phyloP scores from a whole-genome alignment of 75 land plant species.

The Sequoiadendron giganteum region DNA sequence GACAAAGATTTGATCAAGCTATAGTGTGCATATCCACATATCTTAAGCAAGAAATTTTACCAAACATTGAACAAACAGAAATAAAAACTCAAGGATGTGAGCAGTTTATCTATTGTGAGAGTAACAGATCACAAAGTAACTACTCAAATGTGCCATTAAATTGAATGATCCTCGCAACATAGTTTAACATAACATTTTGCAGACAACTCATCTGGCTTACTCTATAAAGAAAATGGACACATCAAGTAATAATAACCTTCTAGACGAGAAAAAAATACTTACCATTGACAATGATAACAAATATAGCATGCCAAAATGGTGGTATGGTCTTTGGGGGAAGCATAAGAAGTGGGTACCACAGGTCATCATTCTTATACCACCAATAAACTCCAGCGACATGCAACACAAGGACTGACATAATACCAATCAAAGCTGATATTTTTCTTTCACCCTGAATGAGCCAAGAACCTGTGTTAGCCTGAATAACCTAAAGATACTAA shows the following conservation, averaged over 20 bases:
- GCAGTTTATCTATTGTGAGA: neutral
- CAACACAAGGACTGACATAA: slow-evolving; percentile 17
- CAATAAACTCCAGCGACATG: slow-evolving; percentile 41
- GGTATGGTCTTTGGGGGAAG: slow-evolving; percentile 43
- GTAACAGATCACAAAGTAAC: neutral
- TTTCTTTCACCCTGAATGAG: slow-evolving; percentile 39
- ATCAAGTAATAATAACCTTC: neutral
- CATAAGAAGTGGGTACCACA: slow-evolving; percentile 37
- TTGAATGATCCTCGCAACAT: neutral
- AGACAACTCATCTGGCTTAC: neutral
- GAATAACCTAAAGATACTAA: neutral
- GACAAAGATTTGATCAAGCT: slow-evolving; percentile 2
- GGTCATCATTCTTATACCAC: slow-evolving; percentile 39
- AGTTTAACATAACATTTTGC: neutral
- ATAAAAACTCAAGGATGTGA: neutral
- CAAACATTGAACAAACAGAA: neutral
- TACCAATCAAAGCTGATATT: slow-evolving; percentile 12
- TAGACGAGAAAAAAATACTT: neutral
- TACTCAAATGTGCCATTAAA: neutral
- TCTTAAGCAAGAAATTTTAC: neutral
- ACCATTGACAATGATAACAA: slow-evolving; percentile 50
- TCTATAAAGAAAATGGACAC: neutral
- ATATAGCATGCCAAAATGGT: slow-evolving; percentile 46
- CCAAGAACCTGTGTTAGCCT: neutral
- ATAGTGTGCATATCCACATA: neutral